Base-by-base conservation (phyloP, 306 rosid genomes). In the Corylus americana region DNA sequence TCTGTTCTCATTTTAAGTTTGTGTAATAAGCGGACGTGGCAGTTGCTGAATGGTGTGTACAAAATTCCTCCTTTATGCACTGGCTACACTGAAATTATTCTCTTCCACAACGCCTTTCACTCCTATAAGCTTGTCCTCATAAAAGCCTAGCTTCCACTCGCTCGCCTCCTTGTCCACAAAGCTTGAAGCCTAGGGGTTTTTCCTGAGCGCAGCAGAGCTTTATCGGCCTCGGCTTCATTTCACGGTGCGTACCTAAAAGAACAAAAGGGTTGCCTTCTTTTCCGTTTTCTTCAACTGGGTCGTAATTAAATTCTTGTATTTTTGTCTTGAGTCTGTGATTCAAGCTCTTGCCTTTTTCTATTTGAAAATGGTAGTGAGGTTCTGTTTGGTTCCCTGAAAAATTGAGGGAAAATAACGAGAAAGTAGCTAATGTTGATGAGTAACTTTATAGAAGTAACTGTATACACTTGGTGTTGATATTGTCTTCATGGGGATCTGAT, bases 171-270 rank as follows among this genome's bases (percentile, higher is more conserved):
- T 7, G 71, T 31, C 71, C 22, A 1, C 71, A 16, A 37, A 7
- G 72, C 50, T 11, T 22, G 71, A 67, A 67, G 50, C 48, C 14
- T 67, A 67, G 72, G 72, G 51, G 39, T 67, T 67, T 67, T 66
- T 10, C 25, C 51, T 1, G 29, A 18, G 29, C 27, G 27, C 22
- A 39, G 72, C 72, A 17, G 13, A 39, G 49, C 72, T 67, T 67
- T 4, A 8, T 18, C 25, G 12, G 27, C 22, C 72, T 67, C 27
- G 72, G 72, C 66, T 59, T 1, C 66, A 25, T 25, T 59, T 59
- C 66, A 20, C 5, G 72, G 72, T 67, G 42, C 29, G 72, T 67
- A 3, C 5, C 13, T 2, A 14, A 39, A 39, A 66, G 11, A 42
- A 25, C 16, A 0, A 42, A 18, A 37, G 1, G 72, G 27, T 67